These are phyloP conservation scores for Lichtheimia ornata DNA, from an alignment of 371 early-diverging fungal genomes.

Conservation along the genomic window DNA sequence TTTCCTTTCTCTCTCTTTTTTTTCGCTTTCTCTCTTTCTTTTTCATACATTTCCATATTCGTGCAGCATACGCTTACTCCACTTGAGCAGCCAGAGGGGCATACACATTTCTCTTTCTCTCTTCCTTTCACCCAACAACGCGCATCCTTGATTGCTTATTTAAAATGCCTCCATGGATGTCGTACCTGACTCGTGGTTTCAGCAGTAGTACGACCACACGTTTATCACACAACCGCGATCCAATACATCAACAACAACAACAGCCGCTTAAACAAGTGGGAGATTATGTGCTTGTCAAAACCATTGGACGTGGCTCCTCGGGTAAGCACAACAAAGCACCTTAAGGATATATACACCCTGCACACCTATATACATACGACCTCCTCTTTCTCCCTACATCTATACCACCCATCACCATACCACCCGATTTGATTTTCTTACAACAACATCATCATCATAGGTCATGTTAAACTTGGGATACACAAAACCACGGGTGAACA, in stretches of 20 bases:
- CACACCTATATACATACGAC: neutral
- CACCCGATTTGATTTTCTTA: neutral
- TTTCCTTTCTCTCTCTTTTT: constrained; percentile 2
- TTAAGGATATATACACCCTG: neutral
- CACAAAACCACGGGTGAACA: constrained; percentile 35
- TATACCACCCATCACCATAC: neutral
- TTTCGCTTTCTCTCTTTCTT: constrained; percentile 3
- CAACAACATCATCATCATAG: too few relatives aligned
- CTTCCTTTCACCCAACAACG: neutral
- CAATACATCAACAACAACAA: neutral
- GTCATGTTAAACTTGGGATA: constrained; percentile 39
- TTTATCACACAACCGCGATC: neutral
- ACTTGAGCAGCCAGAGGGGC: neutral
- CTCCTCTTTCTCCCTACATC: neutral
- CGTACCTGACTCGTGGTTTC: neutral
- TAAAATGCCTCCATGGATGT: constrained; percentile 7
- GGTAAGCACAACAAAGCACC: constrained; percentile 22
- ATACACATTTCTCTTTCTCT: neutral
- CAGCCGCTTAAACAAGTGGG: constrained; percentile 23
- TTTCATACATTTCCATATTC: neutral
- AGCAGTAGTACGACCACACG: neutral
- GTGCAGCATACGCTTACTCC: too few relatives aligned
- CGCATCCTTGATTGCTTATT: neutral
- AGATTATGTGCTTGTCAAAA: constrained; percentile 29
- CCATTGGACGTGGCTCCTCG: constrained; percentile 44